Conservation (phyloP, 2,329 filamentous ascomycete genomes). For the Bipolaris bicolor region DNA sequence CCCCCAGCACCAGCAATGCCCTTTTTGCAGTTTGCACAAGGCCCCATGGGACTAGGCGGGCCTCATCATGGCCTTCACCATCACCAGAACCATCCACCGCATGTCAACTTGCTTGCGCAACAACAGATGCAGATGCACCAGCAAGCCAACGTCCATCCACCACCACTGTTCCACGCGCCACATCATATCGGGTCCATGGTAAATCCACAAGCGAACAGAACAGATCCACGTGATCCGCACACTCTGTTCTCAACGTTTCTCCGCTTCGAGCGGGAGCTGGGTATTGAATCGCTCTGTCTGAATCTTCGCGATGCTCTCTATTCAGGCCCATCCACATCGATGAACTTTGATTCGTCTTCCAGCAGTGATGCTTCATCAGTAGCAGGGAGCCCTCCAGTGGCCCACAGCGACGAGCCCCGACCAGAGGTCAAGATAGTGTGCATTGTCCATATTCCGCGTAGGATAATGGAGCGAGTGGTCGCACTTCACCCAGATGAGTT, state of each 20-base stretch:
- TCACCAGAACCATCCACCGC: constrained; percentile 14
- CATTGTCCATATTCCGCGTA: constrained; percentile 41
- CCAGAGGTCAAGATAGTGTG: constrained; percentile 46
- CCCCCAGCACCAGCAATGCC: constrained; percentile 31
- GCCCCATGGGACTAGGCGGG: constrained; percentile 3
- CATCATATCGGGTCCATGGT: neutral
- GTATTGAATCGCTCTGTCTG: constrained; percentile 44
- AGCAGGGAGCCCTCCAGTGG: neutral
- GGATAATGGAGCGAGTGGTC: constrained; percentile 56
- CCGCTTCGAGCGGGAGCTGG: constrained; percentile 46
- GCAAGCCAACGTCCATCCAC: constrained; percentile 1
- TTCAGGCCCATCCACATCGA: neutral
- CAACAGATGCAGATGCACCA: constrained; percentile 12
- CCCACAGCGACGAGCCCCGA: neutral
- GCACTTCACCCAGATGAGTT: constrained; percentile 63
- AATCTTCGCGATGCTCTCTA: constrained; percentile 36
- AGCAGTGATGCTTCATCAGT: neutral
- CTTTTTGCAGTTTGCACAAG: constrained; percentile 31
- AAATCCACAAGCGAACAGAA: neutral
- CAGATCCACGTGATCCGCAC: constrained; percentile 2
- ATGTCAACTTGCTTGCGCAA: constrained; percentile 23
- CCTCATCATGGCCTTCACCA: constrained; percentile 7
- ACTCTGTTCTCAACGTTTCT: constrained; percentile 40
- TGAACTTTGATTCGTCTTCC: neutral
- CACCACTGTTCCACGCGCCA: neutral